phyloP scores from a whole-genome alignment of 805 yeast genomes.

The Myxozyma neotropica region DNA sequence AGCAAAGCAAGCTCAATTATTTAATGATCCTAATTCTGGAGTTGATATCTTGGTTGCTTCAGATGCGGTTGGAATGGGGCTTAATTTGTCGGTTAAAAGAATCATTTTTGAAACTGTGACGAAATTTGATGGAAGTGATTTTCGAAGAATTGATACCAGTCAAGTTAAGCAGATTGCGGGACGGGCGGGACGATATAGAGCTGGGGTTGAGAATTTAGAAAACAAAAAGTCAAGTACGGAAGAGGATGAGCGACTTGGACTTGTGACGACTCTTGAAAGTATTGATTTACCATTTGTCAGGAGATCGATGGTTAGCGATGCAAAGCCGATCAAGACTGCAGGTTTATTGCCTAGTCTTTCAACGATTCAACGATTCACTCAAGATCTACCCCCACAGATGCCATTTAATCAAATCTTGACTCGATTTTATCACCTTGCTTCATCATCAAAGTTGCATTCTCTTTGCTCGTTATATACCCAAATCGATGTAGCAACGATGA shows the following conservation, averaged over 20 bases:
- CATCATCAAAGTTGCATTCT: conserved; percentile 41
- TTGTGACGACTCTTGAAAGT: conserved; percentile 38
- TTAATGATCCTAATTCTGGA: conserved; percentile 66
- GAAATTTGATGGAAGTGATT: conserved; percentile 70
- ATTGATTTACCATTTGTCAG: conserved; percentile 44
- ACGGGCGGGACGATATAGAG: conserved; percentile 79
- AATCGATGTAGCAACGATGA: conserved; percentile 48
- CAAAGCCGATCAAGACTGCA: conserved; percentile 60
- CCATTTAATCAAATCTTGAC: conserved; percentile 52
- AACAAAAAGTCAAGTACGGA: conserved; percentile 4
- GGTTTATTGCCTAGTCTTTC: conserved; percentile 78
- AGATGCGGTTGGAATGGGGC: conserved; percentile 98
- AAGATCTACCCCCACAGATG: conserved; percentile 58
- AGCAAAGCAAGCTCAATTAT: conserved; percentile 74
- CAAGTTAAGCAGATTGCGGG: conserved; percentile 93
- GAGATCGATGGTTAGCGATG: conserved; percentile 54
- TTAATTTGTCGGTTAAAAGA: conserved; percentile 77
- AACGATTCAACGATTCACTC: conserved; percentile 66
- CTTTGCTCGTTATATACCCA: conserved; percentile 48
- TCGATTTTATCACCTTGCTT: conserved; percentile 51
- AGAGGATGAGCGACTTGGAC: conserved; percentile 26
- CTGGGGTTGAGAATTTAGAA: background rate
- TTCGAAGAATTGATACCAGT: conserved; percentile 57
- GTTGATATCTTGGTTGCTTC: conserved; percentile 89
- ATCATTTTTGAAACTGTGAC: conserved; percentile 68